Base-by-base conservation (phyloP, 352 stramenopile species). In the Globisporangium yorkense region DNA sequence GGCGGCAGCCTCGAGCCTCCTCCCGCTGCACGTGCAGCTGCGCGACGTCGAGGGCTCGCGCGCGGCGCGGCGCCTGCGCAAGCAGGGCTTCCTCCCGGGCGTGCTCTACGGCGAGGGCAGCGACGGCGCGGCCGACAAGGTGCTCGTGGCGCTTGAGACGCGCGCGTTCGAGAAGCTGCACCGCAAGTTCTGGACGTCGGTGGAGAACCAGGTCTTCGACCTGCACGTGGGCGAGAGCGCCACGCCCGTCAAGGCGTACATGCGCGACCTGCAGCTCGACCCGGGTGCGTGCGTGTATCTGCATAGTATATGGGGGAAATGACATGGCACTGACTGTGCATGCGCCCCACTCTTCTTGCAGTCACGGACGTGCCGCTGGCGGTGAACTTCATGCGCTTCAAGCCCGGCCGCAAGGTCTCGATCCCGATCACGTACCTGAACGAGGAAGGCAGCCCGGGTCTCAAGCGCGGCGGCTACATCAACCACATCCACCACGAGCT, bases 381-480 rank as follows among this genome's bases (percentile, higher is more conserved):
- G 39, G 87, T 96, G 49, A 98, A 98, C 77, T 98, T 96, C 65
- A 69, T 97, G 47, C 82, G 94, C 40, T 98, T 96, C 70, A 90
- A 96, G 67, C 81, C 92, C 6, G 87, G 83, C 18, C 86, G 93
- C 67, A 91, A 86, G 41, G 80, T 98, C 33, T 83, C 83, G 41
- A 96, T 98, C 61, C 94, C 94, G 31, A 84, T 98, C 59, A 83
- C 74, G 53, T 95, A 95, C 66, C 63, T 97, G 59, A 98, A 98
- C 63, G 79, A 96, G 56, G 94, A 98, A 78, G 87, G 94, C 51
- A 95, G 77, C 39, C 90, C 89, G 13, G 92, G 91, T n/a, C 84
- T 98, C 70, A 98, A 98, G 77, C 83, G 89, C 35, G 92, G 93
- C 62, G 92, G 92, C 40, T 98, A 93, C 67, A 96, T 98, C 66